Conservation (phyloP, 1,284 basidiomycete genomes). For the Somion occarium region DNA sequence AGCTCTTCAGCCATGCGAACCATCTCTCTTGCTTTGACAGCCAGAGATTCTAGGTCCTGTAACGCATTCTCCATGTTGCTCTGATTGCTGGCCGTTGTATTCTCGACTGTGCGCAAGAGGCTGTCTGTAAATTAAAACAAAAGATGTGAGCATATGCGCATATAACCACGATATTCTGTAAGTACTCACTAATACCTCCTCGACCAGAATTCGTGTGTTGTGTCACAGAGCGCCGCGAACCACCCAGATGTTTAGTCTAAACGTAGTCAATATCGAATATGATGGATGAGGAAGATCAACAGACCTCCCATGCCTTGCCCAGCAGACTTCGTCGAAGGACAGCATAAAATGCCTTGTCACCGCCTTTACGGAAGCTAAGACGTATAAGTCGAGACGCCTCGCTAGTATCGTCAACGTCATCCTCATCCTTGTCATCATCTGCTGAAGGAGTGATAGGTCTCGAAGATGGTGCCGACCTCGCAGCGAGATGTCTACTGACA, state of each 20-base stretch:
- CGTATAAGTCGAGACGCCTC: slow-evolving; percentile 43
- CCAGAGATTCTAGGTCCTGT: slow-evolving; percentile 86
- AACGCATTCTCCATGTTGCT: slow-evolving; percentile 77
- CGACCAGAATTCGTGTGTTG: neutral
- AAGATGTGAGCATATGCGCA: neutral
- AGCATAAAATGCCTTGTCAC: slow-evolving; percentile 82
- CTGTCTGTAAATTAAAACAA: slow-evolving; percentile 52
- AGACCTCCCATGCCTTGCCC: slow-evolving; percentile 79
- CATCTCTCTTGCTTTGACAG: slow-evolving; percentile 92
- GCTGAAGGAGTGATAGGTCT: slow-evolving; percentile 49
- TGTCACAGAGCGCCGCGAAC: neutral
- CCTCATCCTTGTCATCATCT: slow-evolving; percentile 23
- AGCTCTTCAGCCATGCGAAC: slow-evolving; percentile 85
- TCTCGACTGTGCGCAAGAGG: slow-evolving; percentile 71
- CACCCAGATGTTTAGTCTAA: neutral
- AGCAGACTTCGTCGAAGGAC: slow-evolving; percentile 74
- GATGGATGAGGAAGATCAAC: neutral
- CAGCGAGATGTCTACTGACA: slow-evolving; percentile 18
- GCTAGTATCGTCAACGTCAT: slow-evolving; percentile 23
- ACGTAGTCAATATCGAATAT: neutral
- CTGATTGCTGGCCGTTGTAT: slow-evolving; percentile 59
- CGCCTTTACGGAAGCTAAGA: slow-evolving; percentile 88
- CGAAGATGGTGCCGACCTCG: slow-evolving; percentile 59
- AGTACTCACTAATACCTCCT: neutral
- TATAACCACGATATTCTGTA: too few species aligned